Base-by-base conservation (phyloP, 2,329 filamentous ascomycete species). In the Penicillium expansum region DNA sequence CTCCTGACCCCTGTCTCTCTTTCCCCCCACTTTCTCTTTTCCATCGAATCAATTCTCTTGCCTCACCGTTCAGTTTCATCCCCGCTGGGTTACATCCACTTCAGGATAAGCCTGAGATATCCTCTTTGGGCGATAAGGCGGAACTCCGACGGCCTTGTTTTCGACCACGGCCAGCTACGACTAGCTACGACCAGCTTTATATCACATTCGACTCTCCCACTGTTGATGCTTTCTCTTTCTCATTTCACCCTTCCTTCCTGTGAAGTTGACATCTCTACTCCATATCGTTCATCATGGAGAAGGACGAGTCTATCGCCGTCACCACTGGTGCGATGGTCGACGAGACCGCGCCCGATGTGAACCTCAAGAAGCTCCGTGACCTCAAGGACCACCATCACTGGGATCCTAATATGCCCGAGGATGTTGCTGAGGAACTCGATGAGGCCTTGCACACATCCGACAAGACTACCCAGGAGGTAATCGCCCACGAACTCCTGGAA, bases 321-420 rank as follows among this genome's bases (percentile, higher is more conserved):
- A 62, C 64, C 55, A 52, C 58, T 20, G 56, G 58, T 44, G 52
- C 56, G 20, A 54, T 48, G 55, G 57, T 60, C 43, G 63, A 69
- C 18, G 66, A 65, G 47, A 62, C 57, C 16, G 65, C 61, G 4
- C 57, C 66, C 4, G 62, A 60, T 43, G 68, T 69, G 30, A 65
- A 67, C 4, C 51, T 67, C n/a, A 47, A 54, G 5, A 65, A 72
- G 39, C 77, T 87, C 54, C 80, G 79, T 66, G 77, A 82, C 54
- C 82, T 87, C 67, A 82, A 85, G 66, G 80, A 81, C 65, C 79
- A 82, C 58, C 85, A 88, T 71, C 80, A 82, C 62, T 82, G 85
- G 72, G 86, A 88, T 60, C 84, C 85, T 38, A 87, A 88, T 66
- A 70, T 88, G 62, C 83, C 84, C n/a, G 76, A 86, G 58, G 83